Evolutionary conservation across 2,329 filamentous ascomycete species (phyloP), one percentile per base, ranked within the genome.

Genomic region (Cryphonectria japonica): DNA sequence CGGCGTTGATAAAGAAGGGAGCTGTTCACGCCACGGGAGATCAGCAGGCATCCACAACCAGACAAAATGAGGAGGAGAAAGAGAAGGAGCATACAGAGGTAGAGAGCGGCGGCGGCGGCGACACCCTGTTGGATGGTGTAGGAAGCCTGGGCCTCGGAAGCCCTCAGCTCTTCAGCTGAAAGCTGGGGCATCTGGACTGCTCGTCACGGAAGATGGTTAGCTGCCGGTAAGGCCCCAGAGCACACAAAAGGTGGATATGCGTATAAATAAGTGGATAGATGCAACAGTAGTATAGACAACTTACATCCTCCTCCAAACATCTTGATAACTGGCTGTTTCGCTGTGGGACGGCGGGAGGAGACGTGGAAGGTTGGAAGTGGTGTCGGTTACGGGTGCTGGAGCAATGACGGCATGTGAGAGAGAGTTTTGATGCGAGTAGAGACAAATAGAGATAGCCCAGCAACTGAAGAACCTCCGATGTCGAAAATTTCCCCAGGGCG

Each of bases 151-250:
- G 85, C 84, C 85, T 95, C 92, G 80, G 90, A 86, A 77, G 85
- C 84, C 78, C 86, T 86, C 79, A 95, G 87, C 86, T 95, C 92
- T 80, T 91, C 89, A 71, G 88, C 84, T 71, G 89, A 89, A 77
- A 89, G 87, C 80, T 89, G 90, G 79, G 91, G 91, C 82, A 92
- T 87, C 75, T 86, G 89, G 84, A 89, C 89, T 92, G 78, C 46
- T 65, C 43, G 37, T 29, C 26, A 46, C 50, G 9, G 26, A 32
- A 34, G 54, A 32, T 32, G 54, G 29, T 59, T 19, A 59, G 54
- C 54, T 32, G 26, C 54, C 54, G 54, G 46, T 14, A 19, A 19
- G 13, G 26, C 6, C 14, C 8, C 54, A 32, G 11, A 16, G 54
- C 22, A 50, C 46, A 11, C 22, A 6, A 50, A 50, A 50, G 46